Evolutionary conservation across 257 asterid species (phyloP).

Genomic region (Nyctanthes arbortristis): DNA sequence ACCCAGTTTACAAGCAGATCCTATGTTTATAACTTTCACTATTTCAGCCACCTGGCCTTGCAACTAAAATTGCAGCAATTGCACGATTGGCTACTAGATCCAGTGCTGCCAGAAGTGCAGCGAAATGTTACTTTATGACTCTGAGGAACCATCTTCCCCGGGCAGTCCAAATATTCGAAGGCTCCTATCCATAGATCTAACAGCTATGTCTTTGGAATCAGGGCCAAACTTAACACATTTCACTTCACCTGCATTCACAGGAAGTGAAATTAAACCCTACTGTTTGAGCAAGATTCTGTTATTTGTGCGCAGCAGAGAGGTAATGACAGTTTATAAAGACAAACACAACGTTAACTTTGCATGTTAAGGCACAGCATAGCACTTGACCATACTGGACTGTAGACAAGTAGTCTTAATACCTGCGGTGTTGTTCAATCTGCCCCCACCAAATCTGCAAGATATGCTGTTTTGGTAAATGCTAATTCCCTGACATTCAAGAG

Average conservation of each 20-base stretch:
- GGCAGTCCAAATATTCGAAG: constrained; percentile 80
- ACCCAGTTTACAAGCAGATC: not conserved
- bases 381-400: not conserved
- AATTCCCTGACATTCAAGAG: not conserved
- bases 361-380: too few relatives aligned
- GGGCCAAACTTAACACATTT: constrained; percentile 81
- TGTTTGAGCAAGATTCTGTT: not conserved
- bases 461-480: not conserved
- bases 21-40: not conserved
- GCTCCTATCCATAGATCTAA: constrained; percentile 93
- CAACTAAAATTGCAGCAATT: not conserved
- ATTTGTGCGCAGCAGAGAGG: not conserved
- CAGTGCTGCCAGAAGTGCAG: not conserved
- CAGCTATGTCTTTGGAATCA: constrained; percentile 87
- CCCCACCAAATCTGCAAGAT: not conserved
- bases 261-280: not conserved
- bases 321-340: not conserved
- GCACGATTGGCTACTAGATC: not conserved
- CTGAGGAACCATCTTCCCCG: constrained; percentile 50
- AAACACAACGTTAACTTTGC: too few relatives aligned
- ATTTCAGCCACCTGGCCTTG: not conserved
- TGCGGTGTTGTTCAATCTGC: too few relatives aligned
- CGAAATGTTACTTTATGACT: constrained; percentile 45
- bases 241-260: constrained; percentile 62
- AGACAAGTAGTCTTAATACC: not conserved